Percentiles rank a stretch among this genome's conserved stretches.
Conservation (phyloP, 2,329 filamentous ascomycete genomes). For the Lachnellula subtilissima region DNA sequence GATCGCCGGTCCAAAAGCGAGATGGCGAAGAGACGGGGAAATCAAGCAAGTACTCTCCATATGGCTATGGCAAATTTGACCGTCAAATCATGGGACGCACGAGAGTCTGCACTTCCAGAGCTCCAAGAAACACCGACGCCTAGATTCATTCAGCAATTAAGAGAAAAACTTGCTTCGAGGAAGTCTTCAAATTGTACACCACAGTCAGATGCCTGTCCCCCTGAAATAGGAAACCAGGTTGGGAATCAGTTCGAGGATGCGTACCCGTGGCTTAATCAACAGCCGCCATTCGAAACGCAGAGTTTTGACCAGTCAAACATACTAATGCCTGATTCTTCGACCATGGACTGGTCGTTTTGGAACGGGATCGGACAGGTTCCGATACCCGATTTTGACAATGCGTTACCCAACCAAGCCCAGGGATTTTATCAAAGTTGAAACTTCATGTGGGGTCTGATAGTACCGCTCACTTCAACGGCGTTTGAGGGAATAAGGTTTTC, state of each 20-base stretch:
- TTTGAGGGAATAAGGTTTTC: too few relatives aligned
- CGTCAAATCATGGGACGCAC: constrained; percentile 24
- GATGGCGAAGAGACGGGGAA: neutral
- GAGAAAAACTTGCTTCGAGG: neutral
- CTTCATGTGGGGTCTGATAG: too few relatives aligned
- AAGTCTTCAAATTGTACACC: neutral
- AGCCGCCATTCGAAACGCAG: neutral
- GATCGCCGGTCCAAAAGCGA: constrained; percentile 2
- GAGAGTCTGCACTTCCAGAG: constrained; percentile 10
- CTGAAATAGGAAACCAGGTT: neutral
- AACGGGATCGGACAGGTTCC: constrained; percentile 9
- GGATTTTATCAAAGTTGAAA: neutral
- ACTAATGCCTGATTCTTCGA: constrained; percentile 2
- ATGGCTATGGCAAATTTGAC: constrained; percentile 19
- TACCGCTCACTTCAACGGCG: too few relatives aligned
- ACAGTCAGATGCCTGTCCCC: neutral
- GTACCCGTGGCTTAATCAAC: constrained; percentile 7
- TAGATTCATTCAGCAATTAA: constrained; percentile 1
- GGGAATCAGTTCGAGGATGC: constrained; percentile 1
- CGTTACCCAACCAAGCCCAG: neutral
- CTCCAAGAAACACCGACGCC: constrained; percentile 1
- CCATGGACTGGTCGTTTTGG: constrained; percentile 16
- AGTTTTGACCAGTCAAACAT: neutral
- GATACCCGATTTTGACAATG: neutral
- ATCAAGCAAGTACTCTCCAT: constrained; percentile 12